Evolutionary conservation across 768 basidiomycete species (phyloP), one percentile per base, ranked within the genome.

Genomic region (Tricholoma terreum): DNA sequence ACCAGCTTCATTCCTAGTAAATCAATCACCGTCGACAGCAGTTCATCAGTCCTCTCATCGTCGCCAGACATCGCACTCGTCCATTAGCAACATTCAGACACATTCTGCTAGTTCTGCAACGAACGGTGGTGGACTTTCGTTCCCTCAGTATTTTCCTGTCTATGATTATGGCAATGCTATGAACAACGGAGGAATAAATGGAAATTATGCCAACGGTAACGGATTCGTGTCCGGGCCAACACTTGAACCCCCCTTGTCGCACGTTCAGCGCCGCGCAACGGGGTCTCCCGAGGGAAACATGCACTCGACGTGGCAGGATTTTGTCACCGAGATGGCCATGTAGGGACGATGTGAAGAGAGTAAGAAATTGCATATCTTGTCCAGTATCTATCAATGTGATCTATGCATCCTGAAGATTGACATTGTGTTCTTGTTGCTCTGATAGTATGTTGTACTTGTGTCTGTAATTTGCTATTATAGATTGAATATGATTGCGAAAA

Each of bases 131-230:
- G 14, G 55, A 11, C 52, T 61, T 42, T 40, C 61, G 35, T 83
- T 85, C 72, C 88, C 87, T 12, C 82, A 79, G 64, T 90, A 89
- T 63, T 89, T 90, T 78, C 80, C 86, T 1, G 87, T 89, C 31
- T 89, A 86, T 62, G 88, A 89, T 67, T 89, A 90, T 66, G 80
- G 77, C 19, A 71, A 77, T 61, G 71, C 67, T 42, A 67, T 70
- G 61, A 57, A 68, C 64, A 58, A 59, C 38, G 57, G 56, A 60
- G 62, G 10, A 63, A 52, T 43, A 53, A 58, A 33, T 49, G 50
- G 42, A 33, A 52, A 52, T 21, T 34, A 36, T 31, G 40, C 27
- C 27, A 56, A 35, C 10, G 48, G 65, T 51, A 64, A 72, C 64
- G 55, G 63, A 43, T 66, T 69, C 60, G 59, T 42, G 27, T 50